phyloP scores from a whole-genome alignment of 163 green algal genomes.

The Scenedesmus sp. region DNA sequence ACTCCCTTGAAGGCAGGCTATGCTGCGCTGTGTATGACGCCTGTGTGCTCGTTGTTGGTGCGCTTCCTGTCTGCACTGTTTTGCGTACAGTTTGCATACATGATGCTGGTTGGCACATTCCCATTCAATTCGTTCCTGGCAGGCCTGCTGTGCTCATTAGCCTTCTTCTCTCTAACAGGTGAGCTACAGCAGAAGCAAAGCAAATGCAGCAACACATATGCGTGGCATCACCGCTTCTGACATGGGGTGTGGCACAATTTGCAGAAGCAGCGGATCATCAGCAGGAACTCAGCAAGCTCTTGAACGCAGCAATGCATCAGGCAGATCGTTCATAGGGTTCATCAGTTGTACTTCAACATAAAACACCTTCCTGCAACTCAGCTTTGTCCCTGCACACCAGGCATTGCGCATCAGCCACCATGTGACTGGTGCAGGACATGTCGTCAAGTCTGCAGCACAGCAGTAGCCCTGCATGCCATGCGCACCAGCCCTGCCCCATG shows the following conservation, averaged over 20 bases:
- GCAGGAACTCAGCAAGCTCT: neutral
- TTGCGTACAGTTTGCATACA: slow-evolving; percentile 86
- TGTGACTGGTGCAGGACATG: neutral
- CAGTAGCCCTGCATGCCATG: neutral
- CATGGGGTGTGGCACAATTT: neutral
- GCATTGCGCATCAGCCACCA: neutral
- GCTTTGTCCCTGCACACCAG: no score
- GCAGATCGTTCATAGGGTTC: neutral
- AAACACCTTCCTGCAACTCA: neutral
- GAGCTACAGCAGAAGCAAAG: neutral
- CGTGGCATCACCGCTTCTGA: neutral
- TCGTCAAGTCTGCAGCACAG: neutral
- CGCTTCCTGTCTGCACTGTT: neutral
- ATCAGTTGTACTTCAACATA: no score
- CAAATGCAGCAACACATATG: neutral
- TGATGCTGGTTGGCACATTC: slow-evolving; percentile 90
- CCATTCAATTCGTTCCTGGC: slow-evolving; percentile 96
- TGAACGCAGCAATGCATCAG: neutral
- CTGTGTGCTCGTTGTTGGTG: no score
- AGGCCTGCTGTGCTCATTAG: slow-evolving; percentile 88
- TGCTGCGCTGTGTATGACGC: neutral
- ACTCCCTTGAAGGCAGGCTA: neutral
- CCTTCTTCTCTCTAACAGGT: slow-evolving; percentile 92
- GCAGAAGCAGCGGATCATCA: neutral
- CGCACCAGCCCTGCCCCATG: neutral